phyloP scores from a whole-genome alignment of 202 grass and related monocot genomes.

The Panicum virgatum region DNA sequence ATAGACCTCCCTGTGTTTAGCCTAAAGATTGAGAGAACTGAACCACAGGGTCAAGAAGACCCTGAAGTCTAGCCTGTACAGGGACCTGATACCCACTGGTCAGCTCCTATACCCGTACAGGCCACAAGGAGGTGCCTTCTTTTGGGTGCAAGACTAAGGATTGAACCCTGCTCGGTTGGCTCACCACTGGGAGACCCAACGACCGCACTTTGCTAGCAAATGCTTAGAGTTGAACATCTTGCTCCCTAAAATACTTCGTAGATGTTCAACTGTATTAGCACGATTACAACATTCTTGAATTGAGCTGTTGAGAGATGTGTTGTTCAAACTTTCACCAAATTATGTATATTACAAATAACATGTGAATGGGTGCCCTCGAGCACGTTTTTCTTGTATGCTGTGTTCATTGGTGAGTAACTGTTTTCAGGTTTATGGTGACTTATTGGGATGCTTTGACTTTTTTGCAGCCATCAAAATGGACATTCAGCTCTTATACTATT shows the following conservation, averaged over 20 bases:
- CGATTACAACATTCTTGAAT: background rate
- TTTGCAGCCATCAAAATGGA: conserved; percentile 96
- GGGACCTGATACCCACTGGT: too few species aligned
- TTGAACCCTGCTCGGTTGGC: too few species aligned
- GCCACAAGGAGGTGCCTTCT: too few species aligned
- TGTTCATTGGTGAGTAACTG: background rate
- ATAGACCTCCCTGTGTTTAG: too few species aligned
- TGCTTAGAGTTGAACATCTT: too few species aligned
- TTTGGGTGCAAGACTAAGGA: too few species aligned
- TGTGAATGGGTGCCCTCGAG: background rate
- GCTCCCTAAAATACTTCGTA: background rate
- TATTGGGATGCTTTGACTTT: conserved; percentile 30
- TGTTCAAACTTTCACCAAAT: background rate
- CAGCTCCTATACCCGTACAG: too few species aligned
- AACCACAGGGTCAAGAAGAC: too few species aligned
- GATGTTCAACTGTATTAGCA: background rate
- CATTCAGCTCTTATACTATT: conserved; percentile 87
- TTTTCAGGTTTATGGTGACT: conserved; percentile 20
- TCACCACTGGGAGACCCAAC: too few species aligned
- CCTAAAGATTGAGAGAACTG: too few species aligned
- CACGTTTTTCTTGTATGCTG: background rate
- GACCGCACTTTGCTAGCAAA: too few species aligned
- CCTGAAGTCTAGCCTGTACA: too few species aligned
- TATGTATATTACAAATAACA: conserved; percentile 6
- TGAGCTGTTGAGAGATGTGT: background rate